Evolutionary conservation across 345 rosid genomes (phyloP), one percentile per base, ranked within the genome.

Genomic region (Gossypium arboreum): DNA sequence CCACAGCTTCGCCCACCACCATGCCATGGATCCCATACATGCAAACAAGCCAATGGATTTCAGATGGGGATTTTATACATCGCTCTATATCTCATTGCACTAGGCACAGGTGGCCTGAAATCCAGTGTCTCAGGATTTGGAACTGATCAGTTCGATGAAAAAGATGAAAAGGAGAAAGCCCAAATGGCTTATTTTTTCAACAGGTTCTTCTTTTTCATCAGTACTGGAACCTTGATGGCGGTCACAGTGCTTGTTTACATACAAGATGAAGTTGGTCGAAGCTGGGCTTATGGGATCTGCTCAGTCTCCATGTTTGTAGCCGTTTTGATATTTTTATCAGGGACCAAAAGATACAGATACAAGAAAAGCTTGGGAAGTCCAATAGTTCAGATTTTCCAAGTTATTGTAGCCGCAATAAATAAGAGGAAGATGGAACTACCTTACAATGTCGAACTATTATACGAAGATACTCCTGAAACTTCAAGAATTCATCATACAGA

Each of bases 321-420:
- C 27, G 76, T 92, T 41, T 9, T 77, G 67, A 34, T 90, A 51
- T 85, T 94, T 78, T 77, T 92, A 51, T 87, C 82, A 4, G 94
- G 96, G 56, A 87, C 83, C 9, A 87, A 80, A 69, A 83, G 77
- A 22, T 94, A 89, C 55, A 83, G 98, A 73, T 92, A 89, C 77
- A 92, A 94, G 89, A 89, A 88, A 70, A 79, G 91, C 78, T 50
- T 60, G 78, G 96, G 97, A 18, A 94, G 94, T 79, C 97, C 97
- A 3, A 81, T 92, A 13, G 93, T 92, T 44, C 96, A 89, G 68
- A 89, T 94, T 63, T 76, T 83, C 74, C 98, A 94, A 73, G 94
- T 94, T 47, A 73, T 90, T 73, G 88, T 74, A 4, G 98, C 94
- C 63, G 82, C 97, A 6, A 41, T 79, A 27, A 84, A 74, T 72